Evolutionary conservation across 371 early-diverging fungal genomes (phyloP), one percentile per base, ranked within the genome.

Genomic region (Fennellomyces sp.): DNA sequence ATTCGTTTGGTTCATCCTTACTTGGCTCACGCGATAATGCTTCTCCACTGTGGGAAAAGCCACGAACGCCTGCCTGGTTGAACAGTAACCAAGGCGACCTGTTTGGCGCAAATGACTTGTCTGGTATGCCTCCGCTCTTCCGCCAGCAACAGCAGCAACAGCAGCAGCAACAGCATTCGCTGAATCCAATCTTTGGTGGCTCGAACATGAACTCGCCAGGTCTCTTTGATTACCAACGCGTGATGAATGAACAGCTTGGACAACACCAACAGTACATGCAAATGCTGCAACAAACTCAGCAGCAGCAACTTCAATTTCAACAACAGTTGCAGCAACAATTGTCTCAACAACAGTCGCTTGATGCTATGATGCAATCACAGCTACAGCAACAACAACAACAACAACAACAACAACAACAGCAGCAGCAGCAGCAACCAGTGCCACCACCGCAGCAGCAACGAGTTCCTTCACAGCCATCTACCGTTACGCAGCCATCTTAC

Each of bases 191-290:
- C 45, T 78, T 78, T 58, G 66, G 61, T 26, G 66, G 61, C 23
- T 60, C 51, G n/a, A 53, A 47, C 30, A 61, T 60, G 30, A 59
- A 52, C 11, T 67, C 69, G 0, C 61, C 71, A 21, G 64, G 73
- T 5, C 49, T 75, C 15, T 71, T 73, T 39, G 75, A 78, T 48
- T 78, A 73, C 55, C 76, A 75, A 25, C 64, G 78, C 8, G 50
- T 63, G 10, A 49, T 70, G 35, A 73, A 65, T 31, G 73, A 72
- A 2, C 68, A 67, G 7, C 41, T 68, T 26, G 62, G 66, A 15
- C 73, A 73, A 39, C 77, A 72, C 41, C 83, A 84, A 41, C 81
- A 81, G 52, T 81, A 78, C 38, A 51, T 76, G 29, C 76, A 82
- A 28, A 60, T 82, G 62, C 36, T 81, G 27, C 84, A 83, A 49